Evolutionary conservation across 768 basidiomycete species (phyloP), one percentile per base, ranked within the genome.

Genomic region (Leccinum aurantiacum): DNA sequence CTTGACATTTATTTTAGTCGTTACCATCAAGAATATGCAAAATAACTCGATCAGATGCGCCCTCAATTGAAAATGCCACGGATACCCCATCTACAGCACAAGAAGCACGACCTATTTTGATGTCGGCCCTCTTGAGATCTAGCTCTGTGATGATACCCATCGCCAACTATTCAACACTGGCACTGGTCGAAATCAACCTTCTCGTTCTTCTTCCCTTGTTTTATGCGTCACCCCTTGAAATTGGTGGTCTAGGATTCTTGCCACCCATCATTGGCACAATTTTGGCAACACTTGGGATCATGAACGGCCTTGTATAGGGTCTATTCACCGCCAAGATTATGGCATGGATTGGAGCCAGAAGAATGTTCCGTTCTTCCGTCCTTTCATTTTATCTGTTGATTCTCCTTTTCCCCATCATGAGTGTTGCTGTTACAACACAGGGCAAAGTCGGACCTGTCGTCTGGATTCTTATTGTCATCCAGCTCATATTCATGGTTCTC

Each of bases 321-420:
- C 56, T 78, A 9, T 77, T 77, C 60, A 78, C 79, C 49, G 61
- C 80, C 9, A 77, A 60, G 49, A 57, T 81, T 14, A 74, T 83
- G 15, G 69, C 73, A 8, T 59, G 69, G 38, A 63, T 79, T 19
- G 84, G 84, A 2, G 76, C 75, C 13, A 77, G 77, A 59, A 67
- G 57, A 5, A 57, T 81, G 9, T 81, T 83, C 56, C 70, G 78
- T 48, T 50, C 61, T 27, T 76, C 77, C 7, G 62, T 82, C 57
- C 60, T 71, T 3, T 70, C 70, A 1, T 78, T 77, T 57, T 67
- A 78, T 31, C 77, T 77, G 0, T 60, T 79, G 72, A 67, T 78
- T 53, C 63, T 74, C 27, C 54, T 77, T 31, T 81, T 84, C 65
- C 84, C 83, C 1, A 56, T 79, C 19, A 79, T 80, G 62, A 82